Evolutionary conservation across 179 eudicot species (phyloP).

Genomic region (Spergularia azorica): DNA sequence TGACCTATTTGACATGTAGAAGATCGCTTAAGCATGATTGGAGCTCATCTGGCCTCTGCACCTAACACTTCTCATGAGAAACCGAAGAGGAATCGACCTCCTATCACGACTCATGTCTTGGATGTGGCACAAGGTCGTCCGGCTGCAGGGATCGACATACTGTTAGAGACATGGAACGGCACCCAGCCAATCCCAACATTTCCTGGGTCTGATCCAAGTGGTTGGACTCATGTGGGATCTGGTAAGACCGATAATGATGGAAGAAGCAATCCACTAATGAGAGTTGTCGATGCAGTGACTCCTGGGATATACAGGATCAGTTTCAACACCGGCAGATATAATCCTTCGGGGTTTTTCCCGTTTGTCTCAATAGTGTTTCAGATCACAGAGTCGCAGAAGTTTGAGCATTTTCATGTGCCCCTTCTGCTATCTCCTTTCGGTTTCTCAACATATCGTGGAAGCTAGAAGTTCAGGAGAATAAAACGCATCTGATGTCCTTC

Average conservation of each 20-base stretch:
- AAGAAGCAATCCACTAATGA: conserved; percentile 77
- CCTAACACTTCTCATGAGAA: conserved; percentile 32
- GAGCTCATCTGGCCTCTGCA: conserved; percentile 66
- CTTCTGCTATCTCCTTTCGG: conserved; percentile 87
- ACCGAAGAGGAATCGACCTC: conserved; percentile 74
- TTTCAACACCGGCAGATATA: conserved; percentile 75
- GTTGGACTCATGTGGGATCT: conserved; percentile 62
- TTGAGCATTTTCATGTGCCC: conserved; percentile 96
- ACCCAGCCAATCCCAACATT: conserved; percentile 48
- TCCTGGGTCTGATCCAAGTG: conserved; percentile 41
- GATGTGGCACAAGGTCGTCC: conserved; percentile 78
- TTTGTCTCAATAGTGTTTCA: conserved; percentile 78
- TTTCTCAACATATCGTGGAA: conserved; percentile 89
- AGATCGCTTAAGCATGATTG: conserved; percentile 68
- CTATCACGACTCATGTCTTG: conserved; percentile 87
- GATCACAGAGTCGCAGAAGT: conserved; percentile 75
- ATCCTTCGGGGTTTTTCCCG: conserved; percentile 77
- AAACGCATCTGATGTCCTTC: not conserved
- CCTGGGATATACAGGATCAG: conserved; percentile 79
- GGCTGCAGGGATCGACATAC: conserved; percentile 69
- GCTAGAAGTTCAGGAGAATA: conserved; percentile 43
- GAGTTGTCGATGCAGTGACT: conserved; percentile 54
- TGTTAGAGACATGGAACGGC: conserved; percentile 63
- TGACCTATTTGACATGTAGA: conserved; percentile 52
- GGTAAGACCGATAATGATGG: conserved; percentile 84